Conservation (phyloP, 768 basidiomycete species). For the Pholiota microspora region DNA sequence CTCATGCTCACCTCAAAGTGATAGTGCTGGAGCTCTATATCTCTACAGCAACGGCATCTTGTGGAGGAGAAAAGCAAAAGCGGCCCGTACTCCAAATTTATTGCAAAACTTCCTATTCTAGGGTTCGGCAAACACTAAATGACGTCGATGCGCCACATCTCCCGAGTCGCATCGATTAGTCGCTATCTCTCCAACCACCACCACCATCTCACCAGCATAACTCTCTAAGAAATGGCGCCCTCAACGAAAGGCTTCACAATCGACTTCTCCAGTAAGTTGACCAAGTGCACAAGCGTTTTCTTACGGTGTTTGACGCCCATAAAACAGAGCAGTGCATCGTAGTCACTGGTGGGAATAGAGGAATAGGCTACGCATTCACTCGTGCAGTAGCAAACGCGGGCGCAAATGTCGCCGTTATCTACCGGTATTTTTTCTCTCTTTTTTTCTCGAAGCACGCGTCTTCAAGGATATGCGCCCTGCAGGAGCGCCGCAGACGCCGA, state of each 20-base stretch:
- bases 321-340: slow-evolving; percentile 43
- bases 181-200: neutral
- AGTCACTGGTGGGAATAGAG: slow-evolving; percentile 62
- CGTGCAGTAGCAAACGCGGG: slow-evolving; percentile 53
- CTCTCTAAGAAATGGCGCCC: neutral
- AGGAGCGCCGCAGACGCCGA: slow-evolving; percentile 49
- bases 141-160: too few relatives aligned
- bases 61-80: too few relatives aligned
- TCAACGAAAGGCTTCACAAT: slow-evolving; percentile 12
- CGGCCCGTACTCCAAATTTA: too few relatives aligned
- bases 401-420: slow-evolving; percentile 60
- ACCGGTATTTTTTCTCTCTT: slow-evolving; percentile 38
- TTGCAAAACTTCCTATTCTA: too few relatives aligned
- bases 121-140: too few relatives aligned
- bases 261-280: slow-evolving; percentile 10
- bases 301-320: too few relatives aligned
- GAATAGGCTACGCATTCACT: slow-evolving; percentile 57
- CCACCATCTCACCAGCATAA: neutral
- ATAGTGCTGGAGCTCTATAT: too few relatives aligned
- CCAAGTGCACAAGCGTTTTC: too few relatives aligned
- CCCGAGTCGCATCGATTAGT: too few relatives aligned
- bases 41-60: too few relatives aligned
- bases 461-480: neutral
- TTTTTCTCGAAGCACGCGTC: too few relatives aligned
- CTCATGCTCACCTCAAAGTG: too few relatives aligned